A percentile compares a stretch with the other conserved stretches of the same genome.
Evolutionary conservation across 805 yeast species (phyloP).

Genomic region (Pichia californica): DNA sequence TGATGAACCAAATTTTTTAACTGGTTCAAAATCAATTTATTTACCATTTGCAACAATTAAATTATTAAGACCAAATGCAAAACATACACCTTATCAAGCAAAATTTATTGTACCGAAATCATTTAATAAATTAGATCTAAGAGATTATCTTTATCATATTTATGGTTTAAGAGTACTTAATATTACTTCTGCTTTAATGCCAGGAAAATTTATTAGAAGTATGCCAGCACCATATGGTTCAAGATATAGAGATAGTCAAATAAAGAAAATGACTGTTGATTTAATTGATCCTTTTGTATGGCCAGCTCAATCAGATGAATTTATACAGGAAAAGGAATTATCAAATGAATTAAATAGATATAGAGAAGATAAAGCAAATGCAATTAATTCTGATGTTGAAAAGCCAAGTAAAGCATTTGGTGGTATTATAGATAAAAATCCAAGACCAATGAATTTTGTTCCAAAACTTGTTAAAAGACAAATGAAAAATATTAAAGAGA

Average conservation of each 20-base stretch:
- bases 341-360: conserved; percentile 44
- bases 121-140: conserved; percentile 87
- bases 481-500: conserved; percentile 39
- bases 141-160: conserved; percentile 87
- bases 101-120: conserved; percentile 90
- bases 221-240: conserved; percentile 50
- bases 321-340: conserved; percentile 26
- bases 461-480: conserved; percentile 42
- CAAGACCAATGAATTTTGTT: conserved; percentile 60
- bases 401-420: conserved; percentile 70
- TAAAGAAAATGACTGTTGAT: conserved; percentile 94
- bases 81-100: conserved; percentile 95
- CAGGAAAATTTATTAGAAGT: conserved; percentile 56
- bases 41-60: conserved; percentile 84
- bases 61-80: conserved; percentile 86
- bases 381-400: conserved; percentile 56
- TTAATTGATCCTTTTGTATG: conserved; percentile 94
- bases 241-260: conserved; percentile 72
- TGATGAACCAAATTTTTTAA: conserved; percentile 72
- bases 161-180: conserved; percentile 88
- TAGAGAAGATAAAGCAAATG: conserved; percentile 42
- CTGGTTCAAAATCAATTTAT: conserved; percentile 70
- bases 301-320: conserved; percentile 58
- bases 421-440: conserved; percentile 53
- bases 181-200: conserved; percentile 78